Conservation (phyloP, 2,329 filamentous ascomycete species). For the Botrytis cinerea region DNA sequence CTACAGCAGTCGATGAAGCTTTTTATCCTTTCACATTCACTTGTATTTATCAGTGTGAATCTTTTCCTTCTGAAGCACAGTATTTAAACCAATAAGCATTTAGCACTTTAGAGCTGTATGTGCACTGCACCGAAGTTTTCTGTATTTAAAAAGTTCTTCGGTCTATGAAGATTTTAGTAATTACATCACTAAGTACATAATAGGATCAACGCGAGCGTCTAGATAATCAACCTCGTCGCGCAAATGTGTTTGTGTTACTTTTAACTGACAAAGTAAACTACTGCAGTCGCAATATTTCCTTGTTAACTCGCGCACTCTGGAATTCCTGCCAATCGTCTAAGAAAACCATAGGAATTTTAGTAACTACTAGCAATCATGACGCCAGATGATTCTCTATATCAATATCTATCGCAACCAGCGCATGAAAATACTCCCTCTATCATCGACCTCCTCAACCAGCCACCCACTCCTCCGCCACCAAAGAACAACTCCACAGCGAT, state of each 20-base stretch:
- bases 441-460: background rate
- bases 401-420: background rate
- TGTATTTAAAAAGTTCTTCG: background rate
- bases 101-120: background rate
- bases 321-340: background rate
- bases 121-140: background rate
- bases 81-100: background rate
- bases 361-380: background rate
- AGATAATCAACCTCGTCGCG: background rate
- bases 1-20: background rate
- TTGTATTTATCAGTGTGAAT: background rate
- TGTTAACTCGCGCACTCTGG: background rate
- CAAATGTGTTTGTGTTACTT: background rate
- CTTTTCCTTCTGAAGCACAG: background rate
- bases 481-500: no score
- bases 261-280: background rate
- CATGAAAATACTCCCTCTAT: background rate
- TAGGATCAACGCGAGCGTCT: background rate
- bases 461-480: background rate
- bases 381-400: background rate
- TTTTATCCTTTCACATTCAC: background rate
- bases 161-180: background rate
- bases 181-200: background rate
- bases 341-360: background rate
- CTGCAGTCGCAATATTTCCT: background rate